Evolutionary conservation across 805 yeast species (phyloP), one percentile per base, ranked within the genome.

Genomic region (Pichia manshurica): DNA sequence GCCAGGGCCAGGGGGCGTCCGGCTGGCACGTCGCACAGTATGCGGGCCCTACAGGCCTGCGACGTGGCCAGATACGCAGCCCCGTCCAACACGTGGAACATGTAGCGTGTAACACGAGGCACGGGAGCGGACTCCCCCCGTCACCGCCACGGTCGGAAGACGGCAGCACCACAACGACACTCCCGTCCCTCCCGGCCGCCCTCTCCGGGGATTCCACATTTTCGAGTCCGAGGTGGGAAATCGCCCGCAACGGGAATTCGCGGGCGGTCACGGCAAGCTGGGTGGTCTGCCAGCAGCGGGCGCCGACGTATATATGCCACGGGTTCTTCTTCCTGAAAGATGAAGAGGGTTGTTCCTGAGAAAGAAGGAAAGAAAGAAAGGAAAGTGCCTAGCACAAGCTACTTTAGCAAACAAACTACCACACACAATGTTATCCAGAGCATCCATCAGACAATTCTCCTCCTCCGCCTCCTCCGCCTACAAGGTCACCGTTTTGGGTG

Each of bases 401-500:
- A 25, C 10, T 25, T 10, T 25, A 25, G 29, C 10, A 37, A 35
- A 15, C 1, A 35, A 35, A 3, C 20, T 12, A 10, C 29, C 23
- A 37, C 6, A 10, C 25, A 45, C 34, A 56, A 82, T 82, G 87
- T 71, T 82, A 47, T 64, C 79, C 49, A 77, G 74, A 71, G 55
- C 75, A 56, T 78, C 68, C 10, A 49, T 54, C 40, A 64, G 69
- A 60, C 60, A 60, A 81, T 85, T 85, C 72, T 81, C 90, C 36
- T 75, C 87, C 41, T 67, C 87, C 43, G 75, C 83, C 46, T 62
- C 82, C 38, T 65, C 77, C 56, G 82, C 86, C 61, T 84, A 84
- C 77, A 84, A 84, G 69, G 90, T 83, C 45, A 73, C 88, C 62
- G 87, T 84, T 50, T 72, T 83, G 61, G 93, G 93, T 66, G 91